These are phyloP conservation scores for Fusarium torulosum DNA, from an alignment of 2,329 filamentous ascomycete species.

Conservation along the genomic window DNA sequence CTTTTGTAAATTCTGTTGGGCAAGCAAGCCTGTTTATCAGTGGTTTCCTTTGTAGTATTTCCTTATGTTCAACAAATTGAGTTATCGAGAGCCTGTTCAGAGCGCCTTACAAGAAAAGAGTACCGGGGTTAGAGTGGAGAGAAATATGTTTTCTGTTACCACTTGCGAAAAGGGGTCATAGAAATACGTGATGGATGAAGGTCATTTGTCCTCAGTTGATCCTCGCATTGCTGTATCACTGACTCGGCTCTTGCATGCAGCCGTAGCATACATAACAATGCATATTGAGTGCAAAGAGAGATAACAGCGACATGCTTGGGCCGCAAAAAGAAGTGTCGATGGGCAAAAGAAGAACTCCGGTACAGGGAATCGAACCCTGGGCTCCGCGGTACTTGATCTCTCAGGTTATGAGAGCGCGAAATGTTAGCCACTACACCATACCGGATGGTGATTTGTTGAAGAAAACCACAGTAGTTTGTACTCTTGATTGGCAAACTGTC, in stretches of 20 bases:
- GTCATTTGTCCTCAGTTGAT: no score
- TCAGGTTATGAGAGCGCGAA: constrained; percentile 50
- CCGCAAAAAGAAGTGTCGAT: no score
- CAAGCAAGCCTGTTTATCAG: background rate
- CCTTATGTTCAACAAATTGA: background rate
- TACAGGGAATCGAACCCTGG: constrained; percentile 50
- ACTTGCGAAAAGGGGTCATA: no score
- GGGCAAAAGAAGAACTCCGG: constrained; percentile 34
- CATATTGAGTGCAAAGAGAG: no score
- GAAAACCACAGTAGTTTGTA: rapidly evolving
- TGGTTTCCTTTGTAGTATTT: constrained; percentile 13
- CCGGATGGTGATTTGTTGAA: constrained; percentile 32
- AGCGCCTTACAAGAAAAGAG: background rate
- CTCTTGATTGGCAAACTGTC: rapidly evolving
- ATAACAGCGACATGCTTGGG: no score
- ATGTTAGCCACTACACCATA: constrained; percentile 54
- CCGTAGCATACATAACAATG: no score
- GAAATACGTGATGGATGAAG: no score
- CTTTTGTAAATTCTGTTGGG: background rate
- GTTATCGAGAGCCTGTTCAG: background rate
- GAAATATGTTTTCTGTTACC: background rate
- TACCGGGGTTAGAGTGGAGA: no score
- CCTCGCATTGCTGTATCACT: no score
- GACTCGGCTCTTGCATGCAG: no score
- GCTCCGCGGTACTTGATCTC: constrained; percentile 44